Evolutionary conservation across 2,329 filamentous ascomycete species (phyloP), one percentile per base, ranked within the genome.

Genomic region (Neopestalotiopsis sp.): DNA sequence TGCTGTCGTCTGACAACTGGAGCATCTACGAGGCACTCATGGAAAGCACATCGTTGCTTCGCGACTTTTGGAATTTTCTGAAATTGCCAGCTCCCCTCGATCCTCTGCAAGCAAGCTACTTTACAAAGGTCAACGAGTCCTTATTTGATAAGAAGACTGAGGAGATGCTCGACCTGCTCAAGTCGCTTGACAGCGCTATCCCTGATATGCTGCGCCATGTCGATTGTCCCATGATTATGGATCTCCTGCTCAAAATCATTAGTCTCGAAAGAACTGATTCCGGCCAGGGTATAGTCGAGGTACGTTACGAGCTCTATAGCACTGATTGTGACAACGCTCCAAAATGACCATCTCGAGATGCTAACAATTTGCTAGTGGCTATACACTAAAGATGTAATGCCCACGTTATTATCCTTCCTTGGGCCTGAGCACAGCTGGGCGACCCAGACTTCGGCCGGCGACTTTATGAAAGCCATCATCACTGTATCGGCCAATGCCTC

Each of bases 91-190:
- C 94, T 12, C 94, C 95, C 2, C 88, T 99, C 67, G 95, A 98
- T 79, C 93, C 95, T 49, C 87, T 98, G 5, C 95, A 98, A 81
- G 95, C 96, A 20, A 95, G 95, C 77, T 99, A 99, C 80, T 99
- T 99, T 79, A 98, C 95, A 67, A 99, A 98, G 79, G 95, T 99
- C 77, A 98, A 98, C 80, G 96, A 99, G 83, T 93, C 94, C n/a
- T 84, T 99, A 24, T 92, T 99, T 68, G 96, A 98, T 80, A 97
- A 96, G 83, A 98, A 98, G 87, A 98, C 97, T 5, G 94, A 97
- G 77, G 95, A 98, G 72, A 99, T 98, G 95, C 86, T 98, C 73
- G 90, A 91, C 20, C 90, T 99, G 71, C 90, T 99, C 80, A 97
- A 94, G 79, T 91, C 90, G 1, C 83, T 97, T 63, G 92, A 96